Evolutionary conservation across 2,329 filamentous ascomycete species (phyloP).

Genomic region (Arthrobotrys megalospora): DNA sequence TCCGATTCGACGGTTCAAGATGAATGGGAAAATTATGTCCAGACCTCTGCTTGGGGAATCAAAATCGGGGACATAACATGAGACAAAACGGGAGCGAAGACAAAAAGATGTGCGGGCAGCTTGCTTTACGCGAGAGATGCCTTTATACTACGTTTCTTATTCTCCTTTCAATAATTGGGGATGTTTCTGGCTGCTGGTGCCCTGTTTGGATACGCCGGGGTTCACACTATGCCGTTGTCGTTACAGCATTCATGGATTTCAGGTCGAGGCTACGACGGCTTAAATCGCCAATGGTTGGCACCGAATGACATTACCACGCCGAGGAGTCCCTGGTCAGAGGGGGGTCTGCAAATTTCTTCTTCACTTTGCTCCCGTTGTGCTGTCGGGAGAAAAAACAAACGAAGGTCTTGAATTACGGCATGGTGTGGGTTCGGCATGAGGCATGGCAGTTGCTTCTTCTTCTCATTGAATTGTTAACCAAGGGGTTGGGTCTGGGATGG

Average conservation of each 20-base stretch:
- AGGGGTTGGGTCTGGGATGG: conserved; percentile 46
- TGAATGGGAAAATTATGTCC: conserved; percentile 10
- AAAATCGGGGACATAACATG: conserved; percentile 28
- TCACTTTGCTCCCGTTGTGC: conserved; percentile 5
- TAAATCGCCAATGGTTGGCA: conserved; percentile 20
- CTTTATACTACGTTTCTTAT: conserved; percentile 40
- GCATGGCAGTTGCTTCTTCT: conserved; percentile 36
- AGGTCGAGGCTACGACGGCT: conserved; percentile 9
- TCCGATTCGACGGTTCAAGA: conserved; percentile 45
- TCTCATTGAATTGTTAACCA: conserved; percentile 29
- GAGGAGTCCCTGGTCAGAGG: conserved; percentile 32
- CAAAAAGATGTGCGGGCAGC: conserved; percentile 6
- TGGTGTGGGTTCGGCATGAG: conserved; percentile 26
- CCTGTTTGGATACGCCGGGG: conserved; percentile 3
- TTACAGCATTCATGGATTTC: conserved; percentile 32
- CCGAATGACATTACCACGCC: conserved; percentile 15
- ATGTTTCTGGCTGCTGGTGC: conserved; percentile 33
- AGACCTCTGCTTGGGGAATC: conserved; percentile 2
- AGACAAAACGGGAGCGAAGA: conserved; percentile 43
- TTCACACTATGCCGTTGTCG: conserved; percentile 20
- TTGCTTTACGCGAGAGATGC: conserved; percentile 28
- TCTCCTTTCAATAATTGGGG: conserved; percentile 19
- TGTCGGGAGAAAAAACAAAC: conserved; percentile 18
- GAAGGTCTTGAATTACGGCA: conserved; percentile 32
- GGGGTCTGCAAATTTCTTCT: conserved; percentile 18